Evolutionary conservation across 2,329 filamentous ascomycete species (phyloP), one percentile per base, ranked within the genome.

Genomic region (Calonectria henricotiae): DNA sequence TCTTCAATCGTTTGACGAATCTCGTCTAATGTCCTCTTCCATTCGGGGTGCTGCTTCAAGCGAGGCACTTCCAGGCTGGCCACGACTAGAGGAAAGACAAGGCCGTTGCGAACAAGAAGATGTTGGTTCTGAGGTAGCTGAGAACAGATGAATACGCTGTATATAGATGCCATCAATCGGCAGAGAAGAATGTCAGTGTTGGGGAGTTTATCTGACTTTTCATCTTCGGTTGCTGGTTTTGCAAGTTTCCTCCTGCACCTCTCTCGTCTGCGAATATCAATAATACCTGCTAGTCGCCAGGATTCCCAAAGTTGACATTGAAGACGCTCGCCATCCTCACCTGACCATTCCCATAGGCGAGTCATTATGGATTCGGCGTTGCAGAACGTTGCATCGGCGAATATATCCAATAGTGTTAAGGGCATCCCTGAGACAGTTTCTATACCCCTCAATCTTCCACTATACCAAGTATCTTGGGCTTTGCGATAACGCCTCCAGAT

Each of bases 401-500:
- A 37, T 23, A 55, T 55, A 37, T 55, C 49, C n/a, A 55, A 8
- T 1, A 55, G 49, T 3, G 49, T 37, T 4, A 37, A 3, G 6
- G 49, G 49, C 30, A 55, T 55, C 4, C 49, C 49, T 3, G 49
- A 13, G 30, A 55, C 11, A 15, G 49, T 55, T 15, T 55, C 49
- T 7, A 55, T 23, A 30, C 30, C 30, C n/a, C 12, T 55, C 30
- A 37, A 37, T 37, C 27, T 37, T 37, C 30, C 30, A 35, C n/a
- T 11, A 4, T 37, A 7, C 49, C 30, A n/a, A 13, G 2, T 35
- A 7, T 51, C 47, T 12, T 51, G 47, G 30, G 49, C n/a, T 13
- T 55, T 23, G 32, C 30, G 49, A 12, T 37, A 37, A 17, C 49
- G 49, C 35, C 49, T 55, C 49, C 49, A 55, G 12, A 55, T 55